Evolutionary conservation across 306 rosid genomes (phyloP), one percentile per base, ranked within the genome.

Genomic region (Cyamopsis tetragonoloba): DNA sequence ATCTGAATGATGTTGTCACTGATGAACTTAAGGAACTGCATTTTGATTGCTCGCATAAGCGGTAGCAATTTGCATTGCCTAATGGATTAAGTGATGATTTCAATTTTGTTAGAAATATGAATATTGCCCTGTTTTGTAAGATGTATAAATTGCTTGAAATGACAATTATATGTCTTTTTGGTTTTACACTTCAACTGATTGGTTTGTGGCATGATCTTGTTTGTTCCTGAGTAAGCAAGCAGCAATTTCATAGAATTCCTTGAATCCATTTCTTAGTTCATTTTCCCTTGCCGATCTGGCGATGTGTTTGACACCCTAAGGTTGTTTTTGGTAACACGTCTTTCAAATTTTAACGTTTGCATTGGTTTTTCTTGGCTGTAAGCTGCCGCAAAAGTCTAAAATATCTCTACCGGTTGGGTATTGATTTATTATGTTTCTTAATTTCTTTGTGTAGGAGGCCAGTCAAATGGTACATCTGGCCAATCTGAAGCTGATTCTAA

Each of bases 401-500:
- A 9, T 47, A 14, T 50, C 54, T 31, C 30, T 48, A 14, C 54
- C 12, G 24, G 46, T 18, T 59, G 19, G 31, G 57, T 54, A 22
- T 24, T 79, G 42, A 74, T 63, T 70, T 47, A 4, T 15, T 74
- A 28, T 39, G 46, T 57, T 70, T 68, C 68, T 39, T 62, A 30
- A 38, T 57, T 70, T 68, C 68, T 39, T 62, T 73, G 63, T 62
- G 4, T 66, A 93, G 98, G 98, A 67, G 91, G 87, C 38, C 93
- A 81, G 43, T 71, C 85, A 66, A 93, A 93, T 83, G 96, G 91
- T 76, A 67, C 82, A 19, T 74, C 87, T 26, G 65, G 68, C 69
- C 99, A 87, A 78, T 58, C 95, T 62, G 97, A 93, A 62, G 79
- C 85, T 44, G 97, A 93, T 71, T 85, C 99, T 27, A 85, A 88